Evolutionary conservation across 371 early-diverging fungal genomes (phyloP), one percentile per base, ranked within the genome.

Genomic region (Saksenaea oblongispora): DNA sequence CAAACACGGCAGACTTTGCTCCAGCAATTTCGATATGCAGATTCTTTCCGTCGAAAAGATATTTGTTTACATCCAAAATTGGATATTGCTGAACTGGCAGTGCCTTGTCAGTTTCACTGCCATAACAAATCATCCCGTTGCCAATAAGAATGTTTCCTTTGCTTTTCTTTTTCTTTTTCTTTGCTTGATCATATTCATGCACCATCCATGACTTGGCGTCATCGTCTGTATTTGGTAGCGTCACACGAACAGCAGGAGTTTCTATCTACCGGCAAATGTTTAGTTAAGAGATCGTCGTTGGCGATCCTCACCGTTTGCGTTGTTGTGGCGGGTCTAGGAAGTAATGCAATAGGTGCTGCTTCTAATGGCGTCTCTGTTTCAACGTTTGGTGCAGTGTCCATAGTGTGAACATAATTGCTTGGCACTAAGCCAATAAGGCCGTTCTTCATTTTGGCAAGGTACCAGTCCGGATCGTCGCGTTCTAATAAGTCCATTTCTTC

Each of bases 391-490:
- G 61, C 17, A 59, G 36, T 9, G 39, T 56, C 17, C 8, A 61
- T 54, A 28, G 64, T 77, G 68, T 91, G 89, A 10, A 94, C 82
- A 73, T 94, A 94, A 60, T 88, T 88, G 63, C 84, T 81, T 54
- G 94, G 94, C 37, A 89, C 87, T 61, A 92, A 82, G 4, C 95
- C 95, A 55, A 84, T 84, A 1, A 79, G 65, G 28, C 84, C 85
- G 22, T 69, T 71, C 1, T 63, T 51, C 27, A 80, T 69, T 58
- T 79, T 84, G 10, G 89, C 90, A 65, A 91, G 80, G 67, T 76
- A 85, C 94, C 94, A 94, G 68, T 92, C 92, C 14, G 87, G 89
- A 65, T 93, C 94, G 44, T 89, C 90, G 54, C 84, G 87, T 51
- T 91, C 87, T 61, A 87, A 84, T 28, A 94, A 68, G 56, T 87